These are phyloP conservation scores for Aspergillus cejpii DNA, from an alignment of 2,329 filamentous ascomycete species.

Conservation along the genomic window DNA sequence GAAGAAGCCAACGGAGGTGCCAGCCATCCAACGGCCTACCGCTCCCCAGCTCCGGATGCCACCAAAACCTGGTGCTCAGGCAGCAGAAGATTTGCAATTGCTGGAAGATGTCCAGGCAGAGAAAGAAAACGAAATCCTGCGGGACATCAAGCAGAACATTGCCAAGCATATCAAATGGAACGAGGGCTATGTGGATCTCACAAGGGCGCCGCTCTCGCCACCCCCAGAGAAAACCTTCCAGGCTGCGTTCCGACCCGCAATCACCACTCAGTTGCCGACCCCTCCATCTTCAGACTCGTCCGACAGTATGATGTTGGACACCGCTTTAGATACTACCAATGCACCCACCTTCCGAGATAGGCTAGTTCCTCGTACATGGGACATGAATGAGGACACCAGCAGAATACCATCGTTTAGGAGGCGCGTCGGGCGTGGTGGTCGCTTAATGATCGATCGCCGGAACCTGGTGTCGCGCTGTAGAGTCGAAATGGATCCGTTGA, in stretches of 20 bases:
- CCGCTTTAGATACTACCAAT: slow-evolving; percentile 30
- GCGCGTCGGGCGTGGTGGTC: slow-evolving; percentile 74
- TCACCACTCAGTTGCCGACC: slow-evolving; percentile 58
- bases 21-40: slow-evolving; percentile 56
- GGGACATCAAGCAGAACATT: slow-evolving; percentile 79
- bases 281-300: slow-evolving; percentile 46
- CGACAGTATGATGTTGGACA: slow-evolving; percentile 37
- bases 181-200: slow-evolving; percentile 79
- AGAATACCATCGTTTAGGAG: slow-evolving; percentile 66
- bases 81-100: slow-evolving; percentile 71
- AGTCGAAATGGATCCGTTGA: slow-evolving; percentile 43
- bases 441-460: slow-evolving; percentile 81
- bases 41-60: slow-evolving; percentile 63
- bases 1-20: slow-evolving; percentile 57
- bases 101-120: slow-evolving; percentile 72
- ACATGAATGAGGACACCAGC: slow-evolving; percentile 40
- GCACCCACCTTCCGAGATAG: slow-evolving; percentile 33
- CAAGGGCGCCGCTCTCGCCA: slow-evolving; percentile 75
- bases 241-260: slow-evolving; percentile 59
- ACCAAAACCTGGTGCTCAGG: slow-evolving; percentile 62
- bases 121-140: slow-evolving; percentile 71
- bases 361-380: slow-evolving; percentile 38
- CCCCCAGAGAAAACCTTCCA: slow-evolving; percentile 59
- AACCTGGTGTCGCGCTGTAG: slow-evolving; percentile 53
- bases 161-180: slow-evolving; percentile 90